Evolutionary conservation across 1,139 yeast genomes (phyloP), one percentile per base, ranked within the genome.

Genomic region (Yamadazyma atmosphaerica): DNA sequence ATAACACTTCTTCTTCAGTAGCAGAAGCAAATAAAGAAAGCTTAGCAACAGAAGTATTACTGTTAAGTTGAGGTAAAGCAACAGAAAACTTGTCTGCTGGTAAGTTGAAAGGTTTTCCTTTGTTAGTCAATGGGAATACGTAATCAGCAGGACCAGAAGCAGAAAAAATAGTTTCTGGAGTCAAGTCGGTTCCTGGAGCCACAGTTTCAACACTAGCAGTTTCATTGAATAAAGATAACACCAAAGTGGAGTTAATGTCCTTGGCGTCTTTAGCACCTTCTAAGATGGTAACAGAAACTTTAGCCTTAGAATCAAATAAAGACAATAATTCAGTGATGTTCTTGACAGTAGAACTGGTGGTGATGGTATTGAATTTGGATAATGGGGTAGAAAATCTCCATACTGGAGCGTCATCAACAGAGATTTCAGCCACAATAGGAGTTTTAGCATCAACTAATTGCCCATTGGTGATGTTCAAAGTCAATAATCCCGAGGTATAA

Each of bases 381-480:
- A 32, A 34, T n/a, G 62, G 62, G 28, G 58, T 47, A 7, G 60
- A 50, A 19, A 58, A 49, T 48, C 62, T 52, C 61, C 62, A 57
- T 13, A 57, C 41, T 17, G 62, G 57, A 28, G 34, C 39, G 9
- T 43, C 52, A 30, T 44, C 60, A 26, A 56, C 42, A 16, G 45
- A 41, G 15, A 57, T 41, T 40, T 57, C 61, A 22, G 50, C 50
- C n/a, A 56, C 51, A 12, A 39, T 27, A 4, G 45, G 41, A 10
- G 47, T 42, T 17, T 50, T 47, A n/a, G 40, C 35, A 38, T 48
- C 44, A 18, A 35, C 43, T 17, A 40, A 36, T 30, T 51, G 52
- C 4, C 32, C 35, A 32, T 51, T 46, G 25, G 61, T 46, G 41
- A 56, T 44, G 34, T 57, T 58, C 38, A 58, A 52, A 18, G 56